Conservation (phyloP, 2,329 filamentous ascomycete species). For the Colletotrichum sp. region DNA sequence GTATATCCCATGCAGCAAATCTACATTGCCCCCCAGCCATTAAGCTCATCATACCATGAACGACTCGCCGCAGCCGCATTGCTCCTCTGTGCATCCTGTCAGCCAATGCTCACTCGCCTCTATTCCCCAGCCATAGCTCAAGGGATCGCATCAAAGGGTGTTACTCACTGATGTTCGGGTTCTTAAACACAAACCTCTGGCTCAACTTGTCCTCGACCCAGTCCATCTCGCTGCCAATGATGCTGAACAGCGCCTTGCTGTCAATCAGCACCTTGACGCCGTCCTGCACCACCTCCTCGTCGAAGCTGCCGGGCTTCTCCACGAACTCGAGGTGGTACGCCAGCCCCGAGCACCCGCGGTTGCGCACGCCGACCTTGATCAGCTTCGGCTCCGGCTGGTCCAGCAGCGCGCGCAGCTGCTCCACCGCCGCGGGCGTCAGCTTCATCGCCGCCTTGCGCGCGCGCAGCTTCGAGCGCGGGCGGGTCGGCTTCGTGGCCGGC, state of each 20-base stretch:
- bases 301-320: slow-evolving; percentile 85
- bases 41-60: slow-evolving; percentile 74
- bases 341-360: slow-evolving; percentile 90
- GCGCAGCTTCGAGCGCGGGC: slow-evolving; percentile 64
- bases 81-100: slow-evolving; percentile 70
- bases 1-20: neutral
- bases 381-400: slow-evolving; percentile 89
- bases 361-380: slow-evolving; percentile 93
- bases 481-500: slow-evolving; percentile 39
- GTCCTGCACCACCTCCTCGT: slow-evolving; percentile 94
- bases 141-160: neutral
- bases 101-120: slow-evolving; percentile 24
- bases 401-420: slow-evolving; percentile 77
- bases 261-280: slow-evolving; percentile 96
- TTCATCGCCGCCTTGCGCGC: slow-evolving; percentile 88
- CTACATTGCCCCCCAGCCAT: neutral
- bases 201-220: slow-evolving; percentile 97
- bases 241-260: slow-evolving; percentile 96
- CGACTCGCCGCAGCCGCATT: slow-evolving; percentile 95
- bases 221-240: slow-evolving; percentile 99
- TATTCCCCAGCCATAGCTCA: fast-evolving
- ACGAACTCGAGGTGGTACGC: slow-evolving; percentile 96
- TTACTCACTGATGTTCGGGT: slow-evolving; percentile 96
- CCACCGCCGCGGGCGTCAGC: slow-evolving; percentile 79
- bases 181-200: slow-evolving; percentile 90